Percentiles rank a stretch among this genome's conserved stretches.
Conservation (phyloP, 208 protist species). For the Crithidia sp. region DNA sequence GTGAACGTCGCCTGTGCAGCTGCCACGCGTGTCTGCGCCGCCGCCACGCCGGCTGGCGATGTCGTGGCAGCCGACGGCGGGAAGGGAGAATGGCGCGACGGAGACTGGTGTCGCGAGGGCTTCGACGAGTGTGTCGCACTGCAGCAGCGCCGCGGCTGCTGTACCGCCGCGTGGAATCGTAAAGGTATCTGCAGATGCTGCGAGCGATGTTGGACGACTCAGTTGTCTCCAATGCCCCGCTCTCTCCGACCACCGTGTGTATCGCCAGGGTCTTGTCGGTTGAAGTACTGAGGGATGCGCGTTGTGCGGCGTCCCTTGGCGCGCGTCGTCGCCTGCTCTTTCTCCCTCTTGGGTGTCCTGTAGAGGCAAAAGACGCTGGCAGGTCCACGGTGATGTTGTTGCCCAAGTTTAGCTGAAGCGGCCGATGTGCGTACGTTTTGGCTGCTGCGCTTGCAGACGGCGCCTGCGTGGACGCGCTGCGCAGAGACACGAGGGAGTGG, state of each 20-base stretch:
- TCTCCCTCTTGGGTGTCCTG: not conserved
- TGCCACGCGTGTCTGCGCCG: not conserved
- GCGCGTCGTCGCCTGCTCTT: not conserved
- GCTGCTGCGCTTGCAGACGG: no score
- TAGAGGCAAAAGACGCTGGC: not conserved
- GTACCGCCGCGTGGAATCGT: slow-evolving; percentile 7
- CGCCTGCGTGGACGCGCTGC: no score
- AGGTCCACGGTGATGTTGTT: slow-evolving; percentile 18
- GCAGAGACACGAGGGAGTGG: no score
- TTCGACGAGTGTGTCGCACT: slow-evolving; percentile 16
- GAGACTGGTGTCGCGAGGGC: slow-evolving; percentile 7
- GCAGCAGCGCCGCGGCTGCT: slow-evolving; percentile 14
- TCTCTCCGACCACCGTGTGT: no score
- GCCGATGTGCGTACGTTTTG: not conserved
- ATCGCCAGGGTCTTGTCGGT: no score
- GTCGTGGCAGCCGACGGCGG: not conserved
- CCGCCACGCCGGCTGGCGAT: not conserved
- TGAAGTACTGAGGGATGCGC: no score
- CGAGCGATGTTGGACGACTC: not conserved
- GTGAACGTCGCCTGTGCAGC: slow-evolving; percentile 11
- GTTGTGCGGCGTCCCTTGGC: no score
- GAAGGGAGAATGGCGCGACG: slow-evolving; percentile 5
- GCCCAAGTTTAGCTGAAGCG: slow-evolving; percentile 16
- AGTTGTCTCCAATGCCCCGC: no score
- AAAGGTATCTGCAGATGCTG: not conserved